Evolutionary conservation across 495 filamentous ascomycete genomes (phyloP).

Genomic region (Aspergillus asperescens): DNA sequence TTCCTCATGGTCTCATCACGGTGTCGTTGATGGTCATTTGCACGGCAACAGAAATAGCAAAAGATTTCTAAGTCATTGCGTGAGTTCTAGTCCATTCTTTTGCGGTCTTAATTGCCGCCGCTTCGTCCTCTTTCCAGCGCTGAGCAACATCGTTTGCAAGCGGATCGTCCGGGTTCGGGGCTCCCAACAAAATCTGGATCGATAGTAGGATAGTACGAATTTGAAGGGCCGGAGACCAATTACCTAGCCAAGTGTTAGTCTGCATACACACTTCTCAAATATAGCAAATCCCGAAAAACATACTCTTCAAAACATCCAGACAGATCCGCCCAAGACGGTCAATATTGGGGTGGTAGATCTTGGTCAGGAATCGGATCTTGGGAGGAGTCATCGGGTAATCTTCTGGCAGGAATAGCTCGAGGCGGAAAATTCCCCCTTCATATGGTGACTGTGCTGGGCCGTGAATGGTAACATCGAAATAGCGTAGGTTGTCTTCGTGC

Average conservation of each 20-base stretch:
- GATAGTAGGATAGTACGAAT: slow-evolving; percentile 96
- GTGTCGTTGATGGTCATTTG: slow-evolving; percentile 9
- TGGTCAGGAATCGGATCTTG: slow-evolving; percentile 96
- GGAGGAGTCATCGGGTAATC: slow-evolving; percentile 99
- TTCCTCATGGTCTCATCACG: slow-evolving; percentile 40
- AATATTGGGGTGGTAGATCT: slow-evolving; percentile 99
- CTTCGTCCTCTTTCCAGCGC: slow-evolving; percentile 93
- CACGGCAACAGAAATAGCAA: slow-evolving; percentile 6
- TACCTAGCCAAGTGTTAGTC: slow-evolving; percentile 55
- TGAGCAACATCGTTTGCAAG: slow-evolving; percentile 97
- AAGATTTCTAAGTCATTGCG: slow-evolving; percentile 51
- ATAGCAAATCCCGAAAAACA: background rate
- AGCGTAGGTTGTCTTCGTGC: slow-evolving; percentile 96
- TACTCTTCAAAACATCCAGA: slow-evolving; percentile 96
- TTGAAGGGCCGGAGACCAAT: slow-evolving; percentile 97
- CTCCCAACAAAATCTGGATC: slow-evolving; percentile 93
- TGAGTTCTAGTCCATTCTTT: slow-evolving; percentile 82
- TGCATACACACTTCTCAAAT: background rate
- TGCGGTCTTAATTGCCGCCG: slow-evolving; percentile 82
- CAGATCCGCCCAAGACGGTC: slow-evolving; percentile 97
- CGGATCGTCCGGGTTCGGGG: slow-evolving; percentile 95
- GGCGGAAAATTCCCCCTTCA: slow-evolving; percentile 93
- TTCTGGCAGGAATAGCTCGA: slow-evolving; percentile 97
- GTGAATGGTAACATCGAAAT: slow-evolving; percentile 96
- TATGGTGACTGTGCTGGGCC: slow-evolving; percentile 93